Conservation (phyloP, 2,329 filamentous ascomycete genomes). For the Cordyceps sp. region DNA sequence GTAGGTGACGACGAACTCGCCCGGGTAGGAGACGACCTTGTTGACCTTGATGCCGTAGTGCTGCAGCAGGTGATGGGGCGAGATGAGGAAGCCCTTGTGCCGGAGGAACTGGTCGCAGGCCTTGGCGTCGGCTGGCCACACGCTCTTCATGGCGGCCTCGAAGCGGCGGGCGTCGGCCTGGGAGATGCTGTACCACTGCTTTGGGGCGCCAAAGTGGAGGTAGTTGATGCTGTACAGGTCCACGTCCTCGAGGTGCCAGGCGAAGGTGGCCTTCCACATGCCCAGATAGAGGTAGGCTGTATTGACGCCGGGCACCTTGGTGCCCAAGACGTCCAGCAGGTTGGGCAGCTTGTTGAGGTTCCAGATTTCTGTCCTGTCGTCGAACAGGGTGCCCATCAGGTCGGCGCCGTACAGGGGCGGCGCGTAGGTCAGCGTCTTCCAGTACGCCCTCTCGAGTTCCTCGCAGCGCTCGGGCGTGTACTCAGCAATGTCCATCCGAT, state of each 20-base stretch:
- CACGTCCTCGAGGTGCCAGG: conserved; percentile 96
- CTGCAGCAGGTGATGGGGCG: conserved; percentile 69
- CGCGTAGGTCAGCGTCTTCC: conserved; percentile 93
- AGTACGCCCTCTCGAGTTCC: conserved; percentile 87
- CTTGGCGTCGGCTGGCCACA: conserved; percentile 91
- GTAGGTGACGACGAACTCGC: conserved; percentile 96
- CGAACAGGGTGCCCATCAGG: conserved; percentile 87
- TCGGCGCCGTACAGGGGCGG: conserved; percentile 92
- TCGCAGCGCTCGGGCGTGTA: conserved; percentile 85
- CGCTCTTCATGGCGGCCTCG: conserved; percentile 84
- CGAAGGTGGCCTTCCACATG: conserved; percentile 99
- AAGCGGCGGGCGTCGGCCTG: conserved; percentile 88
- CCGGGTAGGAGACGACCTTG: conserved; percentile 85
- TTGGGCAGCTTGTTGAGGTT: conserved; percentile 93
- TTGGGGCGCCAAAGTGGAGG: conserved; percentile 94
- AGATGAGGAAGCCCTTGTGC: conserved; percentile 95
- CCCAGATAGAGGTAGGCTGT: conserved; percentile 94
- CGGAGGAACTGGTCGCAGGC: conserved; percentile 90
- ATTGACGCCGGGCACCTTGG: conserved; percentile 93
- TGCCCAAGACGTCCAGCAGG: conserved; percentile 80
- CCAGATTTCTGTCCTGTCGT: conserved; percentile 71
- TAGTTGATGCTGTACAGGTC: conserved; percentile 99
- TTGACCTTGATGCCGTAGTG: conserved; percentile 95
- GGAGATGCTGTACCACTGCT: conserved; percentile 99
- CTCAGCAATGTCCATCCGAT: conserved; percentile 72